These are phyloP conservation scores for Pezicula carpinea DNA, from an alignment of 2,329 filamentous ascomycete genomes.

Conservation along the genomic window DNA sequence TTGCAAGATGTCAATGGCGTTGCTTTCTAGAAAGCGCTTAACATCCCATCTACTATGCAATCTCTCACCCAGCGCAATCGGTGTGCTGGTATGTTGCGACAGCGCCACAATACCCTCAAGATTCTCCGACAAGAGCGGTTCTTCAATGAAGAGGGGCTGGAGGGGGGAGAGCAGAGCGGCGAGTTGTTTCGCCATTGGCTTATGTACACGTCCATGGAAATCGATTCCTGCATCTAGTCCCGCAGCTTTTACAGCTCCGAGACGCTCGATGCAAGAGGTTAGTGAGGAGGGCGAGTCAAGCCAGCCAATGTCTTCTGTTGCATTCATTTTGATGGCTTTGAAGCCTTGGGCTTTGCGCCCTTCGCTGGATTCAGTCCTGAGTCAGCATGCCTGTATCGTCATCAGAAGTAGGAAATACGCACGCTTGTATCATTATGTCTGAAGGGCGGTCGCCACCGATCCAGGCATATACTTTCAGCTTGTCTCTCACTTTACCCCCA, in stretches of 20 bases:
- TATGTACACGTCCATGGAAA: constrained; percentile 73
- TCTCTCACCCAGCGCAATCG: constrained; percentile 69
- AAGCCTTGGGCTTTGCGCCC: constrained; percentile 58
- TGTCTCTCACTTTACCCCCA: constrained; percentile 68
- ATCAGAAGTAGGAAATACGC: constrained; percentile 19
- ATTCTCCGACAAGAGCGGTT: constrained; percentile 68
- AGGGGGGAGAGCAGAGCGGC: constrained; percentile 63
- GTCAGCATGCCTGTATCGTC: background rate
- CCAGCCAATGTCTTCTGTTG: constrained; percentile 71
- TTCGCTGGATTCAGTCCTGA: constrained; percentile 36
- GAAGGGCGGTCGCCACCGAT: constrained; percentile 69
- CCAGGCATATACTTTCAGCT: constrained; percentile 71
- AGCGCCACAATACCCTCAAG: constrained; percentile 51
- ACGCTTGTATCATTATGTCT: constrained; percentile 62
- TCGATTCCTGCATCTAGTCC: constrained; percentile 72
- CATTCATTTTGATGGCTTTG: constrained; percentile 73
- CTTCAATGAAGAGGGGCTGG: constrained; percentile 70
- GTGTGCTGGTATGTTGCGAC: constrained; percentile 50
- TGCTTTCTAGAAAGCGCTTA: constrained; percentile 64
- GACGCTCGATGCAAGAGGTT: constrained; percentile 58
- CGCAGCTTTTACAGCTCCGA: constrained; percentile 63
- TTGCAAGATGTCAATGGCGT: constrained; percentile 66
- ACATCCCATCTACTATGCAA: constrained; percentile 71
- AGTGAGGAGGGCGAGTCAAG: constrained; percentile 65
- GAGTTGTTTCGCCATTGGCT: constrained; percentile 77